Base-by-base conservation (phyloP, 208 protist species). In the Trypanosoma platydactyli region DNA sequence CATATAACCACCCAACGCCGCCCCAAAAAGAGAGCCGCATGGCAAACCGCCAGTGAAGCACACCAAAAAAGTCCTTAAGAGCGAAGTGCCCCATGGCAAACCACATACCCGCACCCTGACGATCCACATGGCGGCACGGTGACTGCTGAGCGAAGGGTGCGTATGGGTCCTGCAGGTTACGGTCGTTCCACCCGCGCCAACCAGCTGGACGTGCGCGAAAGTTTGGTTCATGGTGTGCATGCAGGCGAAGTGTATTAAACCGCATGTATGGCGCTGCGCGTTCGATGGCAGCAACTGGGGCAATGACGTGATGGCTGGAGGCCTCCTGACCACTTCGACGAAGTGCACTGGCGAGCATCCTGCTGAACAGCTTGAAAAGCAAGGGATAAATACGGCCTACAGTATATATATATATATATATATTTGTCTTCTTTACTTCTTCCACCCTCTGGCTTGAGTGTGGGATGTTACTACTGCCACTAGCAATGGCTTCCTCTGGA, bases 81-180 rank as follows among this genome's bases (percentile, higher is more conserved):
- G 86, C 83, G 53, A 92, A 89, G 80, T 92, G 86, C 33, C 86
- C 86, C 75, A 92, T 80, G 56, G 78, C 86, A 69, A 90, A 92
- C 86, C 86, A 92, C 15, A 85, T 82, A 33, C 86, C 86, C 3
- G 65, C 48, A 22, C 80, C 77, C 12, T 69, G 57, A 46, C 83
- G 83, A 55, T 92, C 86, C 24, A 89, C 67, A 75, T 92, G 86
- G 40, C 83, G 86, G 20, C 73, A 61, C 27, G 86, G 86, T n/a
- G 86, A 79, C 49, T 81, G 85, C 22, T 80, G 55, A 33, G 68
- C 63, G 59, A 89, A 92, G 22, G 86, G 83, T 15, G 83, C 83
- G 64, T 73, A 92, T 44, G 86, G 86, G 76, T 92, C 86, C 62
- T 73, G 69, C 55, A 84, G 80, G 71, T 80, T 61, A 53, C 72